Base-by-base conservation (phyloP, 768 basidiomycete genomes). In the Kwoniella dejecticola region DNA sequence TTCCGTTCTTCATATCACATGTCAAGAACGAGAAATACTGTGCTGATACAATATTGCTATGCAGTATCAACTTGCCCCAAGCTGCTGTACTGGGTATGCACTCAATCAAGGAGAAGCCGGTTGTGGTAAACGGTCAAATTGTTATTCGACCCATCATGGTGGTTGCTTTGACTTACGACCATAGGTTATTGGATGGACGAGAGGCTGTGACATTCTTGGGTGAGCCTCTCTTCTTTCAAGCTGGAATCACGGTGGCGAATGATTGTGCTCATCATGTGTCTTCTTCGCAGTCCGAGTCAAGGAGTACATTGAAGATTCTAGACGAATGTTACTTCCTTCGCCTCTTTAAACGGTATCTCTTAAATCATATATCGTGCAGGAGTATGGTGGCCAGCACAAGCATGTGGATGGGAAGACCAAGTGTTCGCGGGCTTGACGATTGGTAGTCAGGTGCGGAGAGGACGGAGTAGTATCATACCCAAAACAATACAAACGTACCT, bases 141-240 rank as follows among this genome's bases (percentile, higher is more conserved):
- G 94, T 93, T 67, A 89, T 98, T 77, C 87, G 94, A 58, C 94
- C 94, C 24, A 90, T 97, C 81, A 96, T 96, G 94, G 58, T 59
- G 21, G 69, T 71, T 52, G 90, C 89, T 7, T 83, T 92, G 62
- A 95, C 93, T 0, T 98, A 97, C 77, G 94, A 98, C 80, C 94
- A 98, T 81, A 85, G 95, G 64, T 80, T 99, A 72, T 83, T 99
- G 68, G 95, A 99, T 76, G 95, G 95, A 33, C 84, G 95, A 67
- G 95, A 99, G 80, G 95, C 89, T 31, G 89, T 92, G 54, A 95
- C 93, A 40, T 97, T 99, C 91, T 87, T 99, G 67, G 92, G 91
- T 93, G 68, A 68, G 89, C 19, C 13, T 24, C 13, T 1, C 8
- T 40, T 26, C 30, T 31, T 15, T 30, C 46, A 38, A 19, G 19